Conservation (phyloP, 805 yeast genomes). For the Zygosaccharomyces rouxii region DNA sequence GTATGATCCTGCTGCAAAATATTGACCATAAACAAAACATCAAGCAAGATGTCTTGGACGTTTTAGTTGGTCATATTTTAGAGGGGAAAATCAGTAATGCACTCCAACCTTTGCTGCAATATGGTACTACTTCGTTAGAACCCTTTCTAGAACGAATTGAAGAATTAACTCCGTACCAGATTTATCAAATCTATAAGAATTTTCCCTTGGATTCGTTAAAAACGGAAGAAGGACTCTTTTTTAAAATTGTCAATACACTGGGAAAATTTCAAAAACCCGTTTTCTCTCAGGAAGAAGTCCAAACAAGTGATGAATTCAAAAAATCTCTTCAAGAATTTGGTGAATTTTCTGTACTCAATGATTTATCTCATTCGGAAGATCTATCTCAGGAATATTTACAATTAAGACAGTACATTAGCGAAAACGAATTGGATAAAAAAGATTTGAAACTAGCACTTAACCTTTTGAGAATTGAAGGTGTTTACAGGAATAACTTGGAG, state of each 20-base stretch:
- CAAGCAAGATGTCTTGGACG: constrained; percentile 11
- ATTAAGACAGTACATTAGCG: constrained; percentile 29
- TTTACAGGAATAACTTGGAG: constrained; percentile 20
- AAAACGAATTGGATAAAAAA: constrained; percentile 33
- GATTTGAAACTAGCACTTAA: constrained; percentile 24
- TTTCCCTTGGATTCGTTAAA: constrained; percentile 12
- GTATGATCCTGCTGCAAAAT: constrained; percentile 24
- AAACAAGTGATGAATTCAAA: constrained; percentile 5
- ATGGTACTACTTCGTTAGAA: constrained; percentile 7
- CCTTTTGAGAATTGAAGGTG: constrained; percentile 22
- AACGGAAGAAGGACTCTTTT: constrained; percentile 11
- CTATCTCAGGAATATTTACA: constrained; percentile 10
- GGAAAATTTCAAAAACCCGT: constrained; percentile 15
- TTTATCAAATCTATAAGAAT: constrained; percentile 12
- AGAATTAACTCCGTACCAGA: constrained; percentile 19
- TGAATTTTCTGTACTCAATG: background rate
- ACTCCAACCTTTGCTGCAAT: constrained; percentile 14
- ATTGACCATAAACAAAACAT: constrained; percentile 13
- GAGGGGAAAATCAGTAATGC: constrained; percentile 12
- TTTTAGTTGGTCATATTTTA: constrained; percentile 16
- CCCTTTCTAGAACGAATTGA: constrained; percentile 12
- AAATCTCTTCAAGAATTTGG: background rate
- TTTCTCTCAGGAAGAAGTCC: constrained; percentile 18
- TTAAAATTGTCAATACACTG: constrained; percentile 13
- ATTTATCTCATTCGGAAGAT: constrained; percentile 1